Evolutionary conservation across 495 filamentous ascomycete species (phyloP), one percentile per base, ranked within the genome.

Genomic region (Chaetomium cochliodes): DNA sequence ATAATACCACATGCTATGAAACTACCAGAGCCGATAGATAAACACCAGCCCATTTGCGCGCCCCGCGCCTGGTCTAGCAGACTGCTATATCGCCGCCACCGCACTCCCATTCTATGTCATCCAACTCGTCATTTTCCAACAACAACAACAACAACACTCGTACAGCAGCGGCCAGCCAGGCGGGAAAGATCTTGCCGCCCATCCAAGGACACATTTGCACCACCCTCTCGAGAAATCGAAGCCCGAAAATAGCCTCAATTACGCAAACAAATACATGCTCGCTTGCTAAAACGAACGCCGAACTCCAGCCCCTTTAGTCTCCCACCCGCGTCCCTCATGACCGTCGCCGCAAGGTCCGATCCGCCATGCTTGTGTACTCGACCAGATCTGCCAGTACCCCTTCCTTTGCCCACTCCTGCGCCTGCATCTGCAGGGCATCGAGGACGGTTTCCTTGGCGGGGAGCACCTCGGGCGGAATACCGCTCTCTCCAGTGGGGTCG

Each of bases 361-460:
- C 80, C 62, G 85, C 87, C 64, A 92, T 78, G 56, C 81, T 83
- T 30, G 88, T 87, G 76, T 90, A 92, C 50, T 84, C 82, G 71
- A 90, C 86, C 65, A 94, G 76, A 67, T 93, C 86, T 62, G 87
- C 87, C 67, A 93, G 78, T 69, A 93, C 83, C 30, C 82, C 61
- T 73, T 79, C 72, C 83, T 82, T 75, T 80, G 82, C 65, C 80
- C 81, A 81, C 68, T 81, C 79, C 30, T 71, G 70, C 51, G 78
- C 76, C 65, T 81, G 78, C 71, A 88, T 87, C 68, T 86, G 78
- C 55, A 93, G 72, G 33, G 88, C 89, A 4, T 81, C 84, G 20
- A 93, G 82, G 58, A 96, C 77, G 70, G 79, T 88, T 62, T 92
- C 89, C 68, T 85, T 87, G 55, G 84, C 81, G 5, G 90, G 90